Conservation (phyloP, 2,329 filamentous ascomycete genomes). For the Beauveria asiatica region DNA sequence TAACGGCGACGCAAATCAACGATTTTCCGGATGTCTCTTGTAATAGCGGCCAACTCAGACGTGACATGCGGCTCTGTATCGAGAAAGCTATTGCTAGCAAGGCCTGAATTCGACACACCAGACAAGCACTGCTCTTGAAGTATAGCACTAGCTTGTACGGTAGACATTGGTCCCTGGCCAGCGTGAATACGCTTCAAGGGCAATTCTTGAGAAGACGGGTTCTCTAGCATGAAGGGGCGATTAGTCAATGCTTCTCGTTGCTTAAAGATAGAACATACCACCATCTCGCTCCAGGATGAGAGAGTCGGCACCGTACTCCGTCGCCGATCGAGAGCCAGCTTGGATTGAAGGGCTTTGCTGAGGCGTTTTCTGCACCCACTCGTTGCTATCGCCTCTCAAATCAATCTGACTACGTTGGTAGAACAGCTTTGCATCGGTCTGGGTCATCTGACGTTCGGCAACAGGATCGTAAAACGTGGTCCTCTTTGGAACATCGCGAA, state of each 20-base stretch:
- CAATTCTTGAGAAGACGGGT: background rate
- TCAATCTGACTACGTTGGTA: slow-evolving; percentile 81
- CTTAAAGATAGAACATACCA: slow-evolving; percentile 15
- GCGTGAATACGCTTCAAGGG: background rate
- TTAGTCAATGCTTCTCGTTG: slow-evolving; percentile 31
- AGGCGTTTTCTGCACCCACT: slow-evolving; percentile 34
- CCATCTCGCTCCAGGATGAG: slow-evolving; percentile 23
- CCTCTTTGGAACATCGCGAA: slow-evolving; percentile 53
- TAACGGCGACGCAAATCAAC: slow-evolving; percentile 84
- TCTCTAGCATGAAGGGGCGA: background rate
- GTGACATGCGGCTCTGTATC: slow-evolving; percentile 73
- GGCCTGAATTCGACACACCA: slow-evolving; percentile 47
- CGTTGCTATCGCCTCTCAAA: slow-evolving; percentile 27
- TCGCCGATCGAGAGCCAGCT: slow-evolving; percentile 26
- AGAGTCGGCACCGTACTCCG: slow-evolving; percentile 30
- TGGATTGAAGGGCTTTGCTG: slow-evolving; percentile 38
- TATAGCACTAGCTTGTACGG: background rate
- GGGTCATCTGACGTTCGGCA: slow-evolving; percentile 87
- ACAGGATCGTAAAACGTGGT: slow-evolving; percentile 92
- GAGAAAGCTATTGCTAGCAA: slow-evolving; percentile 57
- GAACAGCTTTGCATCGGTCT: slow-evolving; percentile 90
- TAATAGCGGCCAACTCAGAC: slow-evolving; percentile 76
- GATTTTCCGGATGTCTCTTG: slow-evolving; percentile 83
- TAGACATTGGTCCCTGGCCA: background rate
- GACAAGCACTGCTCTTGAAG: slow-evolving; percentile 17